Percentiles rank a stretch among this genome's conserved stretches.
Evolutionary conservation across 768 basidiomycete genomes (phyloP).

Genomic region (Russula earlei): DNA sequence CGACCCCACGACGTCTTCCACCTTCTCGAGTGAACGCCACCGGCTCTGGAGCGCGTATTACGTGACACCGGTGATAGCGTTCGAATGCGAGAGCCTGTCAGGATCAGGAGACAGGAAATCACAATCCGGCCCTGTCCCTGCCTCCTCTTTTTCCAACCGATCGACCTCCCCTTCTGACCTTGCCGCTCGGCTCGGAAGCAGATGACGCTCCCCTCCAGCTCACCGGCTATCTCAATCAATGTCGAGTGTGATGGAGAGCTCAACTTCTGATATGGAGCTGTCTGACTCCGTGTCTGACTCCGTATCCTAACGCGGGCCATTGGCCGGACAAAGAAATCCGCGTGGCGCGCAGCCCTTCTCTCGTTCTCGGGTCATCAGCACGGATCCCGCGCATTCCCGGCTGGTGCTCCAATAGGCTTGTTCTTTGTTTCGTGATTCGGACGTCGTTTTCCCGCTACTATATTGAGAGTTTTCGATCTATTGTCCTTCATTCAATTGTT

Average conservation of each 20-base stretch:
- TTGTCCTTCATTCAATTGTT: too few species aligned
- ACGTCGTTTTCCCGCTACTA: too few species aligned
- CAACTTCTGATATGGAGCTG: constrained; percentile 30
- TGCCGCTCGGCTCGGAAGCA: neutral
- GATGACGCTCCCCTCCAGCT: neutral
- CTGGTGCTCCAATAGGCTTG: too few species aligned
- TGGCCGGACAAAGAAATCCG: too few species aligned
- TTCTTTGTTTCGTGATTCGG: too few species aligned
- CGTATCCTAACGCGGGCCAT: too few species aligned
- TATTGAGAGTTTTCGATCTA: too few species aligned
- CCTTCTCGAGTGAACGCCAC: constrained; percentile 4
- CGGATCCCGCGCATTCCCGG: too few species aligned
- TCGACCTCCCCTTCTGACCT: constrained; percentile 4
- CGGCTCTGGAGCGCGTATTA: constrained; percentile 2
- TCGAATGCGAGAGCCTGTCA: neutral
- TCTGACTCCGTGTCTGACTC: constrained; percentile 23
- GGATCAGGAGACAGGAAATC: neutral
- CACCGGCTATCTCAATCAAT: neutral
- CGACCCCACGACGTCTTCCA: neutral
- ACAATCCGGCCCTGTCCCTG: neutral
- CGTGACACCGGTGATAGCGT: neutral
- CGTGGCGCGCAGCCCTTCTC: too few species aligned
- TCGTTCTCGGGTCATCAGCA: too few species aligned
- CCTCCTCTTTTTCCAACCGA: constrained; percentile 7
- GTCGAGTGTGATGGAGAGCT: constrained; percentile 15